phyloP scores from a whole-genome alignment of 257 asterid species.

The Coffea canephora region DNA sequence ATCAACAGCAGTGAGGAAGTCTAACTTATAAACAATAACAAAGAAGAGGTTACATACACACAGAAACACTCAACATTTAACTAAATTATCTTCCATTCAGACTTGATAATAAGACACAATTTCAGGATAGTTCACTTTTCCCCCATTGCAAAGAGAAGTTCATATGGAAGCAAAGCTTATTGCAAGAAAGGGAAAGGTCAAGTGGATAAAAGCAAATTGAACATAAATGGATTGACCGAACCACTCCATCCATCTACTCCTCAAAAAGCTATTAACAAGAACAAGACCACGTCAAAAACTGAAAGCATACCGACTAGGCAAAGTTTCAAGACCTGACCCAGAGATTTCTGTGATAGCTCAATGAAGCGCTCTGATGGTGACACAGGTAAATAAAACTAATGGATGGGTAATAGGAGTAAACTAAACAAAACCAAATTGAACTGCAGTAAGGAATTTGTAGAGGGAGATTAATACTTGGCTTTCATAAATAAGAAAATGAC shows the following conservation, averaged over 20 bases:
- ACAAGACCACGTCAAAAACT: not conserved
- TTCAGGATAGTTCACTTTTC: not conserved
- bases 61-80: not conserved
- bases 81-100: not conserved
- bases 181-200: not conserved
- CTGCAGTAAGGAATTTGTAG: not conserved
- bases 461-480: constrained; percentile 6
- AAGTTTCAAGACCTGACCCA: not conserved
- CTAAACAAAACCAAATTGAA: constrained; percentile 1
- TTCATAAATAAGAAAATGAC: constrained; percentile 5
- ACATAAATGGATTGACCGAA: not conserved
- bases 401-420: not conserved
- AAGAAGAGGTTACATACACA: too few species aligned
- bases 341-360: too few species aligned
- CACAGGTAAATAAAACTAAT: not conserved
- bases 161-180: not conserved
- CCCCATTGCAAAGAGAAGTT: not conserved
- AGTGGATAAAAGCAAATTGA: not conserved
- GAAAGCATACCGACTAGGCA: not conserved
- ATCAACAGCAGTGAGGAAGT: not conserved
- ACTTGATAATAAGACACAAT: not conserved
- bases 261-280: not conserved
- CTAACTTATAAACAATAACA: not conserved
- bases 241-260: not conserved
- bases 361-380: not conserved